A percentile compares a stretch with the other conserved stretches of the same genome.
Conservation (phyloP, 2,329 filamentous ascomycete species). For the Cercospora citrullina region DNA sequence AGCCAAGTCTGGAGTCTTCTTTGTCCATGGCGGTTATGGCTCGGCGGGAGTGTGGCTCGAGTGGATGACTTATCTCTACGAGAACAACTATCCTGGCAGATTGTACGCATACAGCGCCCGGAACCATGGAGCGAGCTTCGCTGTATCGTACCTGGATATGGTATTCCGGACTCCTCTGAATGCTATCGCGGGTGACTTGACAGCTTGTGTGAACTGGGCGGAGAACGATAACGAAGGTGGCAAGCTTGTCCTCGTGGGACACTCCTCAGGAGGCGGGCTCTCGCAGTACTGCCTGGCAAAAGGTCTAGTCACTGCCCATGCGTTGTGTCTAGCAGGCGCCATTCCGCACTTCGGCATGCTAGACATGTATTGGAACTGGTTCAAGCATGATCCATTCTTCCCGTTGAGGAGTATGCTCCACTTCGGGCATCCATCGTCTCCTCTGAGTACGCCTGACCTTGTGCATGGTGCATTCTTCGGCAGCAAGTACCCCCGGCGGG, state of each 20-base stretch:
- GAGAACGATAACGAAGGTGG: constrained; percentile 21
- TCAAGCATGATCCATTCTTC: constrained; percentile 52
- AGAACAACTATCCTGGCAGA: constrained; percentile 43
- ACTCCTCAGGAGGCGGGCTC: constrained; percentile 55
- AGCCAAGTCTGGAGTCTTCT: constrained; percentile 43
- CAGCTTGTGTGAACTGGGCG: constrained; percentile 43
- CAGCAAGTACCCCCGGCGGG: constrained; percentile 43
- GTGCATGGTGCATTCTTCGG: constrained; percentile 56
- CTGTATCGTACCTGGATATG: constrained; percentile 53
- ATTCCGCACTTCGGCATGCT: constrained; percentile 29
- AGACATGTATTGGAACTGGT: constrained; percentile 52
- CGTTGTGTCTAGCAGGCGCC: constrained; percentile 15
- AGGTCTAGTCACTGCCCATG: constrained; percentile 19
- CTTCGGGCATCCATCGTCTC: constrained; percentile 53
- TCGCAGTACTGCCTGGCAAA: constrained; percentile 51
- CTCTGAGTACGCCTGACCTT: constrained; percentile 53
- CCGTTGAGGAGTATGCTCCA: constrained; percentile 50
- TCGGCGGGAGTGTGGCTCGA: constrained; percentile 55
- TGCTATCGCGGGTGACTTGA: constrained; percentile 49
- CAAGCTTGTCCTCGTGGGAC: constrained; percentile 48
- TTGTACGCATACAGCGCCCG: constrained; percentile 57
- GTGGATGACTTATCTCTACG: constrained; percentile 54
- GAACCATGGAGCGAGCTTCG: constrained; percentile 56
- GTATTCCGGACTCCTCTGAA: constrained; percentile 49
- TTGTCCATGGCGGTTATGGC: constrained; percentile 58